These are phyloP conservation scores for Candida maltosa DNA, from an alignment of 805 yeast genomes.

Conservation along the genomic window DNA sequence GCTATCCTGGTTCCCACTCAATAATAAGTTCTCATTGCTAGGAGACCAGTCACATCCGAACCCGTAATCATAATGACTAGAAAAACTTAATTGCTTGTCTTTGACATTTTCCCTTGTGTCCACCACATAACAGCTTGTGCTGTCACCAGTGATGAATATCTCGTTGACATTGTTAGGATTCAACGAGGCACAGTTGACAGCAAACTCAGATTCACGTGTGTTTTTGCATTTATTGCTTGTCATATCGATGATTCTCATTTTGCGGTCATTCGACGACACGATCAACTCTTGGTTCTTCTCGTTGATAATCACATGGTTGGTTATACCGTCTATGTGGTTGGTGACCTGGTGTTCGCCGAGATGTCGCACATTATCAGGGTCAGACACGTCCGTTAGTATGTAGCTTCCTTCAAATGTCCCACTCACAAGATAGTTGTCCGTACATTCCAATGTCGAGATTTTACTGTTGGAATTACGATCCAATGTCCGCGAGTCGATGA, in stretches of 20 bases:
- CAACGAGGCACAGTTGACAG: constrained; percentile 47
- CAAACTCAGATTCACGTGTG: constrained; percentile 34
- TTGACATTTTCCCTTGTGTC: constrained; percentile 33
- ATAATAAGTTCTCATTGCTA: constrained; percentile 36
- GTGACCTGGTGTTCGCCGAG: constrained; percentile 40
- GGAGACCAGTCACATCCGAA: constrained; percentile 61
- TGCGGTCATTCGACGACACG: constrained; percentile 50
- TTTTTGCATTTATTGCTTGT: constrained; percentile 11
- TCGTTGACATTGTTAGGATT: constrained; percentile 37
- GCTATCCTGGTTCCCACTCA: constrained; percentile 63
- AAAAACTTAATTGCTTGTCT: constrained; percentile 1
- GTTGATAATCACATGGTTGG: constrained; percentile 44
- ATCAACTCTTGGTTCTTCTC: constrained; percentile 29
- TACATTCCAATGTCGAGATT: constrained; percentile 47
- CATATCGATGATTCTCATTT: constrained; percentile 40
- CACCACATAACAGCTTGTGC: constrained; percentile 36
- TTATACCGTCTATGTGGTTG: constrained; percentile 44
- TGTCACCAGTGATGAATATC: constrained; percentile 51
- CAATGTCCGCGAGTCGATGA: constrained; percentile 33
- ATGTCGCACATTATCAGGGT: constrained; percentile 14
- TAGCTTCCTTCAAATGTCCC: constrained; percentile 57
- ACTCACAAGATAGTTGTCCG: constrained; percentile 39
- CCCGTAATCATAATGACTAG: constrained; percentile 54
- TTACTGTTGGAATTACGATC: constrained; percentile 31
- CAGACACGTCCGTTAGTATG: constrained; percentile 32